Base-by-base conservation (phyloP, 805 yeast genomes). In the Candida sphagnicola region DNA sequence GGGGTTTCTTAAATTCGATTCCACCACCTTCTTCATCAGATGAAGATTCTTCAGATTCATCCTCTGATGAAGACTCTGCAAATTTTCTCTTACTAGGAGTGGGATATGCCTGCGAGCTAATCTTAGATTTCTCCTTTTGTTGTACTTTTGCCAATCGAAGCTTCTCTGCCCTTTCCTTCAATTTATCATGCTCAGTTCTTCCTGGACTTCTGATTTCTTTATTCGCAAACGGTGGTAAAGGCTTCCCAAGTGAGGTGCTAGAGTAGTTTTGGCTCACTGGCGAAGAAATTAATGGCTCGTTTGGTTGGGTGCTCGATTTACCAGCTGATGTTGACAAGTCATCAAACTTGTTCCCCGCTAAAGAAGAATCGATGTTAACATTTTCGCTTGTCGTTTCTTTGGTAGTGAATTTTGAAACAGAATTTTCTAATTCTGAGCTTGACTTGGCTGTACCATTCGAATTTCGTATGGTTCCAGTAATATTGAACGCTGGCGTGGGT, bases 31-130 rank as follows among this genome's bases (percentile, higher is more conserved):
- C 26, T n/a, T 28, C 34, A 24, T 36, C 38, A 5, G 29, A 36
- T n/a, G 41, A 37, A 8, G 39, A 37, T 10, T 17, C 35, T 28
- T 38, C 46, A 21, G 16, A 34, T 10, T 39, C 42, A 26, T 40
- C 43, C 8, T 37, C 49, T 4, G 45, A 43, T 2, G 54, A 44
- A 8, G 53, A 50, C 10, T 42, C 47, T 18, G 38, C 46, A 25
- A 43, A 40, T 11, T 28, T 35, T 23, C 49, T 33, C 36, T 44
- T 49, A 11, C 35, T 35, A 18, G 21, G 17, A 5, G 33, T 21
- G n/a, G n/a, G n/a, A n/a, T n/a, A n/a, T n/a, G n/a, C n/a, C n/a
- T n/a, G n/a, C 6, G 38, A 23, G 25, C 8, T 21, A 8, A 21
- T 11, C 8, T 21, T 21, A 15, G 19, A 14, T 30, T 5, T 31